Evolutionary conservation across 345 rosid species (phyloP), one percentile per base, ranked within the genome.

Genomic region (Mercurialis annua): DNA sequence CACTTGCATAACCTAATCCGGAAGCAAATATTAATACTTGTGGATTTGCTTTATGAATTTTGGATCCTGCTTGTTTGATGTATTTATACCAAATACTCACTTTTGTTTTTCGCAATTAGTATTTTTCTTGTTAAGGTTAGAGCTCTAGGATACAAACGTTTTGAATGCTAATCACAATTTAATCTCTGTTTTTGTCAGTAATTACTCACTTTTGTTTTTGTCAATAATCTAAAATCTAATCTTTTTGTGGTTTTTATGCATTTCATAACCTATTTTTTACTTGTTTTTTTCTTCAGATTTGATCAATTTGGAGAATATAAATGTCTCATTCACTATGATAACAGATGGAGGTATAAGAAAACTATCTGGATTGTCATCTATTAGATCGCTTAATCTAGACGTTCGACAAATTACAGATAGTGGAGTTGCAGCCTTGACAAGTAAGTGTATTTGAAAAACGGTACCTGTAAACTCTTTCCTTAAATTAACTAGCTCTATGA

Each of bases 341-440:
- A 69, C 85, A 0, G 98, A 93, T 73, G 73, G 73, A 64, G 93
- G 97, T 64, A 71, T 93, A 42, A 82, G 82, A 68, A 85, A 77
- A 59, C 68, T 93, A 55, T 83, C 93, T 79, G 90, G 97, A 67
- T 73, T 93, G 74, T 71, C 86, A 46, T 82, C 90, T 76, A 89
- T 93, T 66, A 81, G 85, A 70, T 85, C 92, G 5, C 90, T 93
- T 65, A 93, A 90, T 52, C 76, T 93, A 54, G 98, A 93, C 82
- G 81, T 76, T 26, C 89, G 86, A 57, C 96, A 88, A 58, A 80
- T 90, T 72, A 92, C 98, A 38, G 97, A 92, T 78, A 66, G 79
- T 69, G 97, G 97, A n/a, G 93, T 92, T 63, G 86, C 96, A 7
- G 85, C 90, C 40, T 86, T 92, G 43, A 82, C 98, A n/a, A 84